A percentile compares a stretch with the other conserved stretches of the same genome.
These are phyloP conservation scores for Venturia pyrina DNA, from an alignment of 2,329 filamentous ascomycete genomes.

Conservation along the genomic window DNA sequence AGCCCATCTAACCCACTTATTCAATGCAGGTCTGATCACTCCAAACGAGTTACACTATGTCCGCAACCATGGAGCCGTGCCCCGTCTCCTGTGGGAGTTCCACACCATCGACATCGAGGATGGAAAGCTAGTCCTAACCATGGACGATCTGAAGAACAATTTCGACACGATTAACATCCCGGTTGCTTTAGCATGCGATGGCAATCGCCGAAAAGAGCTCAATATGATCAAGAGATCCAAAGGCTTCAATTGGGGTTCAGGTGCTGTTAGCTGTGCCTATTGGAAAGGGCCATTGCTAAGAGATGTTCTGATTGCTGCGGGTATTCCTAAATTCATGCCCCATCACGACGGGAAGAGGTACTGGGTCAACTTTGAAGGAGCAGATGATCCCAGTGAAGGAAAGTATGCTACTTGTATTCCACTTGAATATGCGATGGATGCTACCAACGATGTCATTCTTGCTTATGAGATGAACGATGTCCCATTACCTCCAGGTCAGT, in stretches of 20 bases:
- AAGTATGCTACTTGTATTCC: conserved; percentile 41
- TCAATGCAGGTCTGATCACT: conserved; percentile 34
- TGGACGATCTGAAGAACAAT: conserved; percentile 34
- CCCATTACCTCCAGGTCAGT: conserved; percentile 20
- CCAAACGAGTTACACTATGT: conserved; percentile 44
- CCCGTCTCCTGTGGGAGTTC: conserved; percentile 39
- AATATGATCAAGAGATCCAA: conserved; percentile 41
- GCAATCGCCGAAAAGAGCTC: conserved; percentile 42
- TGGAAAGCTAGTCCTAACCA: conserved; percentile 29
- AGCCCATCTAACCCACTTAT: conserved; percentile 32
- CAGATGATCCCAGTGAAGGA: conserved; percentile 37
- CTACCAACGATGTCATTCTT: conserved; percentile 38
- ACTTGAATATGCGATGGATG: conserved; percentile 39
- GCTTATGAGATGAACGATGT: conserved; percentile 44
- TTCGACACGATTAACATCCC: conserved; percentile 40
- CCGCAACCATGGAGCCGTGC: conserved; percentile 44
- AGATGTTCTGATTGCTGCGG: conserved; percentile 35
- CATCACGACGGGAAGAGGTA: conserved; percentile 14
- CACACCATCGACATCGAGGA: conserved; percentile 37
- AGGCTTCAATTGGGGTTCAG: conserved; percentile 39
- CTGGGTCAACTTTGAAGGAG: conserved; percentile 34
- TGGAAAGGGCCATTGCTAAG: conserved; percentile 40
- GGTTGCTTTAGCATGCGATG: conserved; percentile 39
- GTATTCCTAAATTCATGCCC: conserved; percentile 21
- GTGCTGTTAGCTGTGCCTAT: conserved; percentile 39